These are phyloP conservation scores for Annulohypoxylon nitens DNA, from an alignment of 495 filamentous ascomycete species.

Conservation along the genomic window DNA sequence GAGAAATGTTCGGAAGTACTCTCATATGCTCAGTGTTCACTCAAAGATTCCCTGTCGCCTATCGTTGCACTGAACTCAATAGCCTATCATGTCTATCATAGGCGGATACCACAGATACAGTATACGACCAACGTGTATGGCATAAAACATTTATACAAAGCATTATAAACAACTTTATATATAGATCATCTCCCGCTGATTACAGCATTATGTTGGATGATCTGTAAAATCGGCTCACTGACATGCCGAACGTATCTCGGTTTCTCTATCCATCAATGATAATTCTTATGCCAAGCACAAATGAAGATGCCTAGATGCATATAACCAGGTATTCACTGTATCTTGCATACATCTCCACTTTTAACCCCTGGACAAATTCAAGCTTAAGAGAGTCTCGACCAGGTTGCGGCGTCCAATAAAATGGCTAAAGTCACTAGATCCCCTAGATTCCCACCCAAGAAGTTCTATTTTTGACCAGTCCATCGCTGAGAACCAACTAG, in stretches of 20 bases:
- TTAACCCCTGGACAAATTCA: constrained; percentile 19
- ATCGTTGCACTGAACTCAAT: not conserved
- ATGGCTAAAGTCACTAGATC: not conserved
- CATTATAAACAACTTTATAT: not conserved
- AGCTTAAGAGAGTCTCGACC: constrained; percentile 30
- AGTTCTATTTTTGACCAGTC: constrained; percentile 47
- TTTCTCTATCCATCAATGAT: not conserved
- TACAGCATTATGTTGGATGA: constrained; percentile 3
- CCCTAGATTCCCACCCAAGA: constrained; percentile 8
- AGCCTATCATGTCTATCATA: not conserved
- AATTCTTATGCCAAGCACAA: not conserved
- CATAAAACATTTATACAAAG: not conserved
- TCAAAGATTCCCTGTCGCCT: too few species aligned
- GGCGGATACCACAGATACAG: not conserved
- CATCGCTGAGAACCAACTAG: constrained; percentile 14
- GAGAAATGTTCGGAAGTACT: not conserved
- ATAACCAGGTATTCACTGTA: not conserved
- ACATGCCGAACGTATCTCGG: not conserved
- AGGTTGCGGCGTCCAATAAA: constrained; percentile 25
- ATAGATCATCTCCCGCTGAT: constrained; percentile 9
- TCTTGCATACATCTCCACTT: constrained; percentile 3
- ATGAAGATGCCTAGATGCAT: constrained; percentile 6
- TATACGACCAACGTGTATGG: not conserved
- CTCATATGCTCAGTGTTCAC: too few species aligned
- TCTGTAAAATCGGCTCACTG: not conserved